Base-by-base conservation (phyloP, 1,284 basidiomycete genomes). In the Ceratobasidium sp. region DNA sequence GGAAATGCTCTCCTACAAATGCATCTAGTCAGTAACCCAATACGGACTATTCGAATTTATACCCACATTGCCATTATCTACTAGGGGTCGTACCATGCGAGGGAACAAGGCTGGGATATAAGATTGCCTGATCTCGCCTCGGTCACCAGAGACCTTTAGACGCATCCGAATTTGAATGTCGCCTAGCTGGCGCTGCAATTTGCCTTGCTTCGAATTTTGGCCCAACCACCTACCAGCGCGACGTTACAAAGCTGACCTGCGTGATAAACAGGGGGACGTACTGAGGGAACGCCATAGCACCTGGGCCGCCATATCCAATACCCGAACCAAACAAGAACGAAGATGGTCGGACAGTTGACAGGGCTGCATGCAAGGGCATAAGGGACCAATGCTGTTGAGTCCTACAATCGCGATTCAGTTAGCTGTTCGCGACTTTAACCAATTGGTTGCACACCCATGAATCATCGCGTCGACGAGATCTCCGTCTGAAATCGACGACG, bases 91-190 rank as follows among this genome's bases (percentile, higher is more conserved):
- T 46, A 97, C 91, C 69, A 99, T 87, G 81, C 92, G 89, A 52
- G 92, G 90, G 84, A 93, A 94, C 80, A 99, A 84, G 23, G 93
- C 89, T 0, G 97, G 96, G 79, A 99, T 87, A 84, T 99, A 99
- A 48, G 92, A 92, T 85, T 96, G 94, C 67, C 97, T 88, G 79
- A 99, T 94, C 85, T 99, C 97, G 20, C 89, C 86, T 83, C 93
- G 93, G 84, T 97, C 91, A 1, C 95, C 97, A 0, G 96, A 97
- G 0, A 96, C 94, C 81, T 93, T 93, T 67, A 99, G 88, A 0
- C 98, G 91, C 97, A 99, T 98, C 73, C 94, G 93, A 71, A 96
- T 94, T 84, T 99, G 97, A 23, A 99, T 91, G 80, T 99, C 98
- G 35, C 91, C 90, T 27, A 99, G 88, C 79, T 94, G 92, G 64